Base-by-base conservation (phyloP, 2,329 filamentous ascomycete genomes). In the Sporothrix sp. region DNA sequence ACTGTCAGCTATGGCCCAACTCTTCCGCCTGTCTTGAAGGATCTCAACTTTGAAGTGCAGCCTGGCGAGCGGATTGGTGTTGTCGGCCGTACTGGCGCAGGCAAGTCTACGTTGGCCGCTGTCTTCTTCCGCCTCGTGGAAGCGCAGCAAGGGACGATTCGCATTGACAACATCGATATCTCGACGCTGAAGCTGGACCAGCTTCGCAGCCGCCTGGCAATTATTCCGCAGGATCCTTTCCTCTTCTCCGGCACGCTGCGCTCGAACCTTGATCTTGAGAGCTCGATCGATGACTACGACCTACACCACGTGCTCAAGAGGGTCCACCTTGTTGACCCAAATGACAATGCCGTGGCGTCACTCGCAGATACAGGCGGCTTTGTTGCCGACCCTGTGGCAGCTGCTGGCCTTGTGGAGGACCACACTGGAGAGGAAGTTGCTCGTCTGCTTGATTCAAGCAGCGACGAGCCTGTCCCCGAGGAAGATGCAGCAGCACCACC, bases 161-260 rank as follows among this genome's bases (percentile, higher is more conserved):
- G 61, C 7, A 70, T 75, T 18, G 72, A 75, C 54, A 68, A 69
- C 5, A 54, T 75, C 1, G 68, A 75, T 58, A 83, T 83, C 57
- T 68, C 72, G 56, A 76, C 65, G 3, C 71, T 84, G 53, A 79
- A 79, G 36, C 71, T 84, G 4, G 71, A 76, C 46, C 76, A 82
- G 58, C 66, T 84, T 13, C 71, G 81, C 9, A 78, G 74, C 43
- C 72, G 79, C 23, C 67, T 84, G 7, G 74, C 76, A 38, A 84
- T 84, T 59, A 84, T 84, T 51, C 81, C 81, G 0, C 81, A 84
- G 60, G 81, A 84, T 52, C 80, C 81, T 1, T 82, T 80, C 2
- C 68, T 84, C 4, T 84, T 84, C 69, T 74, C 75, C 48, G 81
- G 81, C 40, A 83, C 80, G 1, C 72, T 84, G 46, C 70, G 80